Evolutionary conservation across 1,284 basidiomycete genomes (phyloP), one percentile per base, ranked within the genome.

Genomic region (Meripilus lineatus): DNA sequence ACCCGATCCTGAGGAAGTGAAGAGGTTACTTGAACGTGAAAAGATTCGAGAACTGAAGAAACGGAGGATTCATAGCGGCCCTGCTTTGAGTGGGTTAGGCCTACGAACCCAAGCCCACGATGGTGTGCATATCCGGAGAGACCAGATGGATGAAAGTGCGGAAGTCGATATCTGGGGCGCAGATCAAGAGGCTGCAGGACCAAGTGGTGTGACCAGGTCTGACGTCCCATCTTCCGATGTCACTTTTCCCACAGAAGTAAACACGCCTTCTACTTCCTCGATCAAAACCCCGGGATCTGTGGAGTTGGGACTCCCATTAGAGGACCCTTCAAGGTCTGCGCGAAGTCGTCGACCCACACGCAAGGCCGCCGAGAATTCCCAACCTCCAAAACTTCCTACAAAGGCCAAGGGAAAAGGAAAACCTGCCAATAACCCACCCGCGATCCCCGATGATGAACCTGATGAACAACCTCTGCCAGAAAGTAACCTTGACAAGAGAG

Each of bases 31-130:
- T 28, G 71, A 76, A 52, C 70, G 68, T 38, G 67, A 71, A 45
- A 79, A 79, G 49, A 74, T 79, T 37, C 65, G 72, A 32, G 71
- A 80, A 53, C 61, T 80, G 40, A 81, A 78, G 63, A 72, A 71
- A 51, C 65, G 74, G 41, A 74, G 68, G 49, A 68, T 77, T n/a
- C 51, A 53, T 15, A 56, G 55, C 11, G 61, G 52, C 13, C 44
- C 52, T 10, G 39, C 46, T 1, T 50, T 54, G 22, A 54, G 59
- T n/a, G 60, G 59, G 4, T 45, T 61, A 33, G 61, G 58, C 10
- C 47, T 55, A 45, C 39, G 55, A 48, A 41, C 40, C n/a, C 50
- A 50, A 1, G 48, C 54, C 5, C n/a, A n/a, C n/a, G 51, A 60
- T 42, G 69, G 64, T 3, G 74, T 81, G 23, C 76, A 72, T 49